These are phyloP conservation scores for Aspergillus sp. DNA, from an alignment of 2,329 filamentous ascomycete genomes.

Conservation along the genomic window DNA sequence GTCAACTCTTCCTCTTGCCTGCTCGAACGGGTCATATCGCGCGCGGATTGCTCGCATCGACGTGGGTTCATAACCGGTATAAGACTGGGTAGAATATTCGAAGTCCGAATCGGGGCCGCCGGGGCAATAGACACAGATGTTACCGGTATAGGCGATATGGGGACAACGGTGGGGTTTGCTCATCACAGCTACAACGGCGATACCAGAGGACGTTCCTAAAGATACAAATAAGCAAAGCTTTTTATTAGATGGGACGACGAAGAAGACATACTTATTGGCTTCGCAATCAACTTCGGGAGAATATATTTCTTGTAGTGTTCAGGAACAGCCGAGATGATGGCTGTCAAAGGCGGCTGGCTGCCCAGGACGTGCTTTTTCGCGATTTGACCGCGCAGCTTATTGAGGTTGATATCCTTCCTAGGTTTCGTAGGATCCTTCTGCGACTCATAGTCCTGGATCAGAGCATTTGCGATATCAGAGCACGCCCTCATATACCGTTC, in stretches of 20 bases:
- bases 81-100: slow-evolving; percentile 98
- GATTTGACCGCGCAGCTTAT: slow-evolving; percentile 79
- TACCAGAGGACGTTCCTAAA: slow-evolving; percentile 88
- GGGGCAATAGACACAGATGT: slow-evolving; percentile 98
- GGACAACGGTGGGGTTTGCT: slow-evolving; percentile 98
- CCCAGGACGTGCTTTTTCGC: slow-evolving; percentile 89
- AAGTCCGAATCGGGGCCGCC: slow-evolving; percentile 98
- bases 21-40: slow-evolving; percentile 96
- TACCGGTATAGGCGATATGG: slow-evolving; percentile 97
- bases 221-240: slow-evolving; percentile 16
- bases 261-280: slow-evolving; percentile 73
- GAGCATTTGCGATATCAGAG: slow-evolving; percentile 87
- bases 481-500: slow-evolving; percentile 93
- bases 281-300: slow-evolving; percentile 90
- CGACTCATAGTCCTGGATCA: slow-evolving; percentile 92
- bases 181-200: slow-evolving; percentile 98
- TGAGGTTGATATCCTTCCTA: slow-evolving; percentile 88
- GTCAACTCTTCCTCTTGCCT: slow-evolving; percentile 91
- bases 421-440: slow-evolving; percentile 70
- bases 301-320: slow-evolving; percentile 99
- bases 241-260: not conserved
- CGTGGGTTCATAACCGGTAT: slow-evolving; percentile 97
- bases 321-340: slow-evolving; percentile 97
- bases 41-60: slow-evolving; percentile 98
- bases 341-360: slow-evolving; percentile 86